These are phyloP conservation scores for Echeveria elegans DNA, from an alignment of 164 flowering plant genomes.

Conservation along the genomic window DNA sequence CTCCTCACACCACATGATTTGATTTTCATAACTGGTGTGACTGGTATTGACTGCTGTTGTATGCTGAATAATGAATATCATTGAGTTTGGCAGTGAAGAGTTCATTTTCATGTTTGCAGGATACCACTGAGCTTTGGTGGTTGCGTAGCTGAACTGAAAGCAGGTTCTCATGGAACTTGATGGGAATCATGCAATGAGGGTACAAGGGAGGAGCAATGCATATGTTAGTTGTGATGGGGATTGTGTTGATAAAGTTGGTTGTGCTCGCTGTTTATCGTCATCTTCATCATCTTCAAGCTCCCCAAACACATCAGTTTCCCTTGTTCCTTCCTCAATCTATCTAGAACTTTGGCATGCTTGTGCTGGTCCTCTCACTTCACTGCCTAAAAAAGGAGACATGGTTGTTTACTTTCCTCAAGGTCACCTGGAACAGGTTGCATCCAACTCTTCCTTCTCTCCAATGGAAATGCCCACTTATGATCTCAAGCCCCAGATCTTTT, in stretches of 20 bases:
- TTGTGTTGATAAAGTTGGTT: constrained; percentile 24
- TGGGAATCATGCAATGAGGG: constrained; percentile 56
- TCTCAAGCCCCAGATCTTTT: constrained; percentile 77
- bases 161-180: constrained; percentile 79
- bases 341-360: constrained; percentile 92
- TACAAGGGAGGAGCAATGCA: constrained; percentile 37
- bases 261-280: constrained; percentile 28
- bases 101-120: constrained; percentile 11
- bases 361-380: constrained; percentile 79
- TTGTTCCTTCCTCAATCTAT: constrained; percentile 40
- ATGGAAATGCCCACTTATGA: constrained; percentile 53
- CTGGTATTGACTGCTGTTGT: background rate
- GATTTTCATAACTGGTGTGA: background rate
- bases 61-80: background rate
- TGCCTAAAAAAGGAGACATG: constrained; percentile 64
- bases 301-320: constrained; percentile 31
- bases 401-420: constrained; percentile 76
- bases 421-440: constrained; percentile 67
- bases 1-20: constrained; percentile 11
- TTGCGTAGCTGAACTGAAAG: background rate
- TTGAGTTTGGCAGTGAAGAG: background rate
- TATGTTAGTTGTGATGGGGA: constrained; percentile 28
- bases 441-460: constrained; percentile 38
- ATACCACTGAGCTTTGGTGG: constrained; percentile 3
- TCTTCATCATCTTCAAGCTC: constrained; percentile 36